Evolutionary conservation across 2,329 filamentous ascomycete genomes (phyloP).

Genomic region (Pyricularia sp.): DNA sequence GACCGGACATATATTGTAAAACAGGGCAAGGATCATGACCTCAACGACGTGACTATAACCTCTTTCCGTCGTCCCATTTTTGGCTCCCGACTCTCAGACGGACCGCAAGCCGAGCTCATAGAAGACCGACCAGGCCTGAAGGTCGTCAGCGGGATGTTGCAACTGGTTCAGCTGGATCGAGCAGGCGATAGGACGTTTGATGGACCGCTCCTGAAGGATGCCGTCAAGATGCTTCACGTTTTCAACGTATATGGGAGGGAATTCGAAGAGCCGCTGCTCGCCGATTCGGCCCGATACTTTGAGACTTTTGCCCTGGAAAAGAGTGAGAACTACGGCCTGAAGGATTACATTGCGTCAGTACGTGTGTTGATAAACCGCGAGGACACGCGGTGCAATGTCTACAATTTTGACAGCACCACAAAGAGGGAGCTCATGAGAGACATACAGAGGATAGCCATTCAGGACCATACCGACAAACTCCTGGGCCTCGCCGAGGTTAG

Average conservation of each 20-base stretch:
- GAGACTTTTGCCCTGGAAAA: conserved; percentile 58
- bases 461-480: conserved; percentile 55
- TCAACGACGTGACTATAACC: conserved; percentile 72
- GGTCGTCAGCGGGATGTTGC: conserved; percentile 55
- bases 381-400: conserved; percentile 66
- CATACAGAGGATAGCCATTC: conserved; percentile 65
- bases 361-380: conserved; percentile 63
- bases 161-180: conserved; percentile 67
- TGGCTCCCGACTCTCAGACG: conserved; percentile 5
- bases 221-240: conserved; percentile 77
- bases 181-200: conserved; percentile 47
- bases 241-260: conserved; percentile 68
- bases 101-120: conserved; percentile 8
- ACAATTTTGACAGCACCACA: conserved; percentile 75
- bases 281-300: conserved; percentile 59
- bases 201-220: conserved; percentile 56
- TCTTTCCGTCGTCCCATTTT: conserved; percentile 61
- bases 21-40: conserved; percentile 58
- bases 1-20: conserved; percentile 76
- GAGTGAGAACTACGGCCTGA: conserved; percentile 51
- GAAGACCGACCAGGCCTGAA: conserved; percentile 24
- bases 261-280: conserved; percentile 71
- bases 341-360: conserved; percentile 66
- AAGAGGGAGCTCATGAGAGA: conserved; percentile 65
- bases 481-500: conserved; percentile 59